A percentile compares a stretch with the other conserved stretches of the same genome.
Evolutionary conservation across 495 filamentous ascomycete genomes (phyloP).

Genomic region (Stereocaulon alpinum): DNA sequence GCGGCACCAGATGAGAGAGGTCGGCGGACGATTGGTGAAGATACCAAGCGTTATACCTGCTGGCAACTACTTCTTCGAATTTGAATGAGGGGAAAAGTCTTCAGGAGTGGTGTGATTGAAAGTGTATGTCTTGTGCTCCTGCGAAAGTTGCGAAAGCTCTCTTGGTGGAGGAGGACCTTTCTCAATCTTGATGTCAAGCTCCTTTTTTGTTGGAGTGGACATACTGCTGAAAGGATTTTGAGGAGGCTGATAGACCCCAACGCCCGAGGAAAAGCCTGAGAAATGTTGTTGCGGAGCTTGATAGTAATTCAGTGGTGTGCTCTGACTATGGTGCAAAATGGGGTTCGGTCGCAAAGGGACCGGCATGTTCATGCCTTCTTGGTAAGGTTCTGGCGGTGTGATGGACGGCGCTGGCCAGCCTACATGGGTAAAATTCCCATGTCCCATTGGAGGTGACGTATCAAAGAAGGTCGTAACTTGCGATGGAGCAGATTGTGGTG

Average conservation of each 20-base stretch:
- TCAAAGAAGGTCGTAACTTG: conserved; percentile 22
- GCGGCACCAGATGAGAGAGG: not conserved
- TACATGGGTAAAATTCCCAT: conserved; percentile 10
- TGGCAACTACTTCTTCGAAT: conserved; percentile 7
- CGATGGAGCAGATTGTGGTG: conserved; percentile 23
- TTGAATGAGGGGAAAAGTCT: conserved; percentile 6
- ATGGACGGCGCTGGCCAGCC: conserved; percentile 13
- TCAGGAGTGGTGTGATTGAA: conserved; percentile 11
- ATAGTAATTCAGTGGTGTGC: conserved; percentile 3
- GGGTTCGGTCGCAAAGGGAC: conserved; percentile 3
- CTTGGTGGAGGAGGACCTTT: conserved; percentile 10
- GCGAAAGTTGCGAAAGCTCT: conserved; percentile 8
- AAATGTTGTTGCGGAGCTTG: conserved; percentile 2
- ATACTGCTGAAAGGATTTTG: not conserved
- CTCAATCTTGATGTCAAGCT: conserved; percentile 15
- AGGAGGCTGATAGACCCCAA: not conserved
- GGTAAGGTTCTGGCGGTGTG: conserved; percentile 13
- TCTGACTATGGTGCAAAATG: conserved; percentile 7
- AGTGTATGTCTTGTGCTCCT: conserved; percentile 9
- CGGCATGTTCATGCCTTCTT: conserved; percentile 1
- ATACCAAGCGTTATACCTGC: not conserved
- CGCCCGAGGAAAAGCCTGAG: not conserved
- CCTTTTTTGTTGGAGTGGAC: conserved; percentile 1
- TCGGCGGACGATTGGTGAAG: not conserved
- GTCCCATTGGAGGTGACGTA: conserved; percentile 13